Percentiles rank a stretch among this genome's conserved stretches.
Evolutionary conservation across 2,329 filamentous ascomycete genomes (phyloP).

Genomic region (Zymoseptoria brevis): DNA sequence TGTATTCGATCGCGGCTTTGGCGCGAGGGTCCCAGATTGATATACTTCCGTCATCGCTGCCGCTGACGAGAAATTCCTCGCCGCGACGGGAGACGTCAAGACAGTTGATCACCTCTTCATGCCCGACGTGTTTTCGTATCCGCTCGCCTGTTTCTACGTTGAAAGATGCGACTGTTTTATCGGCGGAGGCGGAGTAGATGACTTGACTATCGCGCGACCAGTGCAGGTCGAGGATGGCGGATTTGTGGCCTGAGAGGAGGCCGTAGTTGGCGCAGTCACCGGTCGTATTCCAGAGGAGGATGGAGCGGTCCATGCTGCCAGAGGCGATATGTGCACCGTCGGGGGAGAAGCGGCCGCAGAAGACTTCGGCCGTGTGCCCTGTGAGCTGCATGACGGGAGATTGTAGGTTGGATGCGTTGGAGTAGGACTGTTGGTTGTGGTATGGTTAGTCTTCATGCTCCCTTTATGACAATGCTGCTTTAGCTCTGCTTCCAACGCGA

Average conservation of each 20-base stretch:
- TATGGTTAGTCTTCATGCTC: conserved; percentile 21
- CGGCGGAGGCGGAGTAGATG: conserved; percentile 85
- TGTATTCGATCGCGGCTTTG: conserved; percentile 79
- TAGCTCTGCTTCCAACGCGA: conserved; percentile 12
- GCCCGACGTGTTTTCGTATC: conserved; percentile 84
- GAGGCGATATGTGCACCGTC: conserved; percentile 85
- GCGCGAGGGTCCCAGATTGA: conserved; percentile 93
- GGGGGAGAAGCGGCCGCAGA: conserved; percentile 81
- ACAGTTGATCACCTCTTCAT: conserved; percentile 92
- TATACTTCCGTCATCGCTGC: conserved; percentile 87
- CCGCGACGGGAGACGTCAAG: conserved; percentile 83
- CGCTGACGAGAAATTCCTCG: conserved; percentile 82
- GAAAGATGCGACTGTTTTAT: conserved; percentile 91
- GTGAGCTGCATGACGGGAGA: conserved; percentile 91
- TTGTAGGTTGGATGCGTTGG: conserved; percentile 52
- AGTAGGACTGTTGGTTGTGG: background rate
- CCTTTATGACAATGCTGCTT: conserved; percentile 6
- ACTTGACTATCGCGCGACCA: conserved; percentile 94
- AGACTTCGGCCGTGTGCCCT: conserved; percentile 76
- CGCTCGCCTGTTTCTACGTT: conserved; percentile 85
- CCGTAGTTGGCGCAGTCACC: conserved; percentile 94
- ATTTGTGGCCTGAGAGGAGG: conserved; percentile 77
- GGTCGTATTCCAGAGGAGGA: conserved; percentile 90
- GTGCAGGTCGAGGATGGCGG: conserved; percentile 82
- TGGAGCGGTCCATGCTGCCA: conserved; percentile 87